Evolutionary conservation across 1,284 basidiomycete genomes (phyloP).

Genomic region (Phenoliferia sp.): DNA sequence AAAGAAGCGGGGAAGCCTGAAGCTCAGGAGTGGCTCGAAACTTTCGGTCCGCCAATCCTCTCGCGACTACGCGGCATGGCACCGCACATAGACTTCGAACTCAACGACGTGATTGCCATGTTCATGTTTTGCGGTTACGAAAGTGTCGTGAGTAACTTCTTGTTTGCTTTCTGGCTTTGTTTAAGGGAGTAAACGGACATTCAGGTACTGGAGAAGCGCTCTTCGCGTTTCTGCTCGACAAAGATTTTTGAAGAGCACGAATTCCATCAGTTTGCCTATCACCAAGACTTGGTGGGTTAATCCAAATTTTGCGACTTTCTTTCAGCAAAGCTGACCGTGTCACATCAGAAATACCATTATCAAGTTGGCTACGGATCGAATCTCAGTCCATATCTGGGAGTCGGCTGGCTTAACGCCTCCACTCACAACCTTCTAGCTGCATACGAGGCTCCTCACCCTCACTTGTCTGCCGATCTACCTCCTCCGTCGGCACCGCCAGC

Average conservation of each 20-base stretch:
- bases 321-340: constrained; percentile 27
- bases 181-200: not conserved
- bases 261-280: constrained; percentile 44
- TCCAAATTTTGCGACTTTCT: not conserved
- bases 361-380: constrained; percentile 45
- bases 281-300: constrained; percentile 23
- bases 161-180: not conserved
- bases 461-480: not conserved
- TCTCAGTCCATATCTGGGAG: constrained; percentile 45
- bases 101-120: constrained; percentile 45
- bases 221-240: constrained; percentile 40
- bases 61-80: constrained; percentile 36
- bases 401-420: constrained; percentile 45
- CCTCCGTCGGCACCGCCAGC: constrained; percentile 25
- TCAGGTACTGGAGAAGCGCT: constrained; percentile 32
- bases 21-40: constrained; percentile 42
- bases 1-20: constrained; percentile 44
- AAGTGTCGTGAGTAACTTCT: constrained; percentile 38
- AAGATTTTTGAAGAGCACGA: constrained; percentile 43
- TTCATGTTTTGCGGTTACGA: constrained; percentile 48
- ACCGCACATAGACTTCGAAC: constrained; percentile 35
- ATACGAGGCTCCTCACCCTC: constrained; percentile 10
- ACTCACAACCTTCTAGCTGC: constrained; percentile 37
- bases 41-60: constrained; percentile 40
- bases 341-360: constrained; percentile 44